Percentiles rank a stretch among this genome's conserved stretches.
phyloP scores from a whole-genome alignment of 305 asterid species.

The Fraxinus angustifolia region DNA sequence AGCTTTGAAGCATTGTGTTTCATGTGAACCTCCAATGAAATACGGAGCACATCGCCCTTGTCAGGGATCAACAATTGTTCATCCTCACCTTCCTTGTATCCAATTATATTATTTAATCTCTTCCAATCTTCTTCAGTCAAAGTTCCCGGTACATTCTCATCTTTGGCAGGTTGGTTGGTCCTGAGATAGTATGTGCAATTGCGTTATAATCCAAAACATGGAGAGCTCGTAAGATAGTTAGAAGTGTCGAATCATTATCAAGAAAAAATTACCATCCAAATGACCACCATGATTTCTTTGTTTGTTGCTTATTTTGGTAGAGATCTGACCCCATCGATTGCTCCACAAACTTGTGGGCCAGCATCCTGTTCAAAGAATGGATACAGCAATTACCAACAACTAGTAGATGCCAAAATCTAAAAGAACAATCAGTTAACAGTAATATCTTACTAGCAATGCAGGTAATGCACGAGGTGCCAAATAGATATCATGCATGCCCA shows the following conservation, averaged over 20 bases:
- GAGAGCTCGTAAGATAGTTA: slow-evolving; percentile 20
- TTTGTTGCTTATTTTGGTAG: slow-evolving; percentile 47
- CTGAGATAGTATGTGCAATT: slow-evolving; percentile 41
- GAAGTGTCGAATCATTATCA: slow-evolving; percentile 10
- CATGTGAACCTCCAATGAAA: slow-evolving; percentile 84
- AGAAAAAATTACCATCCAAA: slow-evolving; percentile 71
- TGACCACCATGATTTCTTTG: slow-evolving; percentile 88
- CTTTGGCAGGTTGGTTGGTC: slow-evolving; percentile 61
- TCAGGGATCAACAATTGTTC: slow-evolving; percentile 45
- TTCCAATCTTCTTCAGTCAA: slow-evolving; percentile 91
- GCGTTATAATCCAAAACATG: slow-evolving; percentile 21
- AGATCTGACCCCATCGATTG: slow-evolving; percentile 64
- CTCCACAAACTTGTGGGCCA: slow-evolving; percentile 94
- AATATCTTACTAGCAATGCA: slow-evolving; percentile 12
- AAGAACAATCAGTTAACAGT: slow-evolving; percentile 17
- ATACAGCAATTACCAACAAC: slow-evolving; percentile 4
- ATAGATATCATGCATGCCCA: neutral
- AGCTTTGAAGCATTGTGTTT: slow-evolving; percentile 95
- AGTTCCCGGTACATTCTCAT: slow-evolving; percentile 68
- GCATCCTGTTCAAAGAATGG: slow-evolving; percentile 59
- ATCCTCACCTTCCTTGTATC: slow-evolving; percentile 72
- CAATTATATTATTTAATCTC: slow-evolving; percentile 80
- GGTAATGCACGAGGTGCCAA: slow-evolving; percentile 11
- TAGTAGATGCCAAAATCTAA: slow-evolving; percentile 9
- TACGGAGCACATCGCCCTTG: slow-evolving; percentile 52